Base-by-base conservation (phyloP, 371 early-diverging fungal species). In the Mucor indicus region DNA sequence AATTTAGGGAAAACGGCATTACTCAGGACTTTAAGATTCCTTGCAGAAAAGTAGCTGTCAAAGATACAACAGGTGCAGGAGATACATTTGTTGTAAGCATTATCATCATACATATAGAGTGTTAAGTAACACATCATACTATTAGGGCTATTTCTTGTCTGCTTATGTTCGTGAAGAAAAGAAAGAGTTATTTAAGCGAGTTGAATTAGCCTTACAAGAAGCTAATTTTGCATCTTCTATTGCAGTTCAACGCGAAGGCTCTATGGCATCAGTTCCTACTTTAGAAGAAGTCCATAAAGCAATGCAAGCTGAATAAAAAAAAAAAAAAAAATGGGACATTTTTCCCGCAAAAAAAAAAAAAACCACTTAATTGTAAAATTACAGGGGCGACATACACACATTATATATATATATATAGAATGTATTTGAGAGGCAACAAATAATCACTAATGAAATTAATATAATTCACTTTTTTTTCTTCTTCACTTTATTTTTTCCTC, bases 11-110 rank as follows among this genome's bases (percentile, higher is more conserved):
- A 23, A 52, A 74, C 1, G 60, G 53, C 15, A 52, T 62, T 12
- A 27, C 27, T 19, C 60, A 48, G 35, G 74, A 72, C 45, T 75
- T 72, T 36, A 54, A 57, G 16, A 57, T 76, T 53, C 67, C 75
- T 24, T 29, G 69, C 48, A 62, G 63, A 22, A 75, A 72, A 48
- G 76, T 70, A 13, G 23, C 65, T 20, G 76, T 84, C 32, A 72
- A 67, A 25, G 87, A 89, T 55, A 90, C 92, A 1, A 89, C 89
- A 9, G 89, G 76, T 2, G 84, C 89, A 12, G 94, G 94, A 30
- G 94, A 93, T 53, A 87, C 90, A 12, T 93, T 91, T 80, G 81
- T 90, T 11, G 93, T 69, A 69, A 66, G 64, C 53, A 9, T 7
- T 11, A 27, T 27, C 29, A 27, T 27, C 7, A 27, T 27, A 11